phyloP scores from a whole-genome alignment of 1,139 yeast genomes.

The Kodamaea ohmeri region DNA sequence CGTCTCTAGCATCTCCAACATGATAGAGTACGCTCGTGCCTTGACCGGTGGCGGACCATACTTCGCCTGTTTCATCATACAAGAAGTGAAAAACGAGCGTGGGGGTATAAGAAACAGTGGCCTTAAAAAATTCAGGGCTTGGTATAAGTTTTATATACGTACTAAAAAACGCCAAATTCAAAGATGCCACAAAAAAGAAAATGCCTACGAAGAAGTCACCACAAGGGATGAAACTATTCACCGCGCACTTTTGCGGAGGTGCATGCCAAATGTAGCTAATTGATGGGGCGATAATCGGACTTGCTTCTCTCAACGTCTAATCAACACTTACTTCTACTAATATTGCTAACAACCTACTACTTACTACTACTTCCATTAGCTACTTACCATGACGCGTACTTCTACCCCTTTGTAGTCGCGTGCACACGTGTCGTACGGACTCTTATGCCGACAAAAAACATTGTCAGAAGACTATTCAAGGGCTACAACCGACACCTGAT shows the following conservation, averaged over 20 bases:
- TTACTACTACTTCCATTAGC: too few species aligned
- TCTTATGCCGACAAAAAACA: too few species aligned
- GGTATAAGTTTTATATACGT: constrained; percentile 2
- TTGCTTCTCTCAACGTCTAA: constrained; percentile 3
- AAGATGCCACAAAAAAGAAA: constrained; percentile 2
- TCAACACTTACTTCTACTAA: too few species aligned
- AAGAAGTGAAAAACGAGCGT: constrained; percentile 4
- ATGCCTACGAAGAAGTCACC: constrained; percentile 2
- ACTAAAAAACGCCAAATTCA: constrained; percentile 4
- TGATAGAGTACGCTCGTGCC: constrained; percentile 38
- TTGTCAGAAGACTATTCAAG: too few species aligned
- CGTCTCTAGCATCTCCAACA: constrained; percentile 48
- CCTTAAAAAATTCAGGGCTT: neutral
- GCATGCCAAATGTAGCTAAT: too few species aligned
- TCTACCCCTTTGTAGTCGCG: too few species aligned
- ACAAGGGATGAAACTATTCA: constrained; percentile 6
- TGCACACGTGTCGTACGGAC: too few species aligned
- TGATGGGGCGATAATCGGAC: too few species aligned
- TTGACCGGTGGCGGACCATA: constrained; percentile 48
- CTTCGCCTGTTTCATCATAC: constrained; percentile 11
- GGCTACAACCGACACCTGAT: too few species aligned
- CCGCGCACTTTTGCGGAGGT: constrained; percentile 1
- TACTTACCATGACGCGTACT: too few species aligned
- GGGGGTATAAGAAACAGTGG: constrained; percentile 2
- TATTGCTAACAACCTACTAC: too few species aligned